Base-by-base conservation (phyloP, 1,284 basidiomycete species). In the Cryptococcus jaspeensis region DNA sequence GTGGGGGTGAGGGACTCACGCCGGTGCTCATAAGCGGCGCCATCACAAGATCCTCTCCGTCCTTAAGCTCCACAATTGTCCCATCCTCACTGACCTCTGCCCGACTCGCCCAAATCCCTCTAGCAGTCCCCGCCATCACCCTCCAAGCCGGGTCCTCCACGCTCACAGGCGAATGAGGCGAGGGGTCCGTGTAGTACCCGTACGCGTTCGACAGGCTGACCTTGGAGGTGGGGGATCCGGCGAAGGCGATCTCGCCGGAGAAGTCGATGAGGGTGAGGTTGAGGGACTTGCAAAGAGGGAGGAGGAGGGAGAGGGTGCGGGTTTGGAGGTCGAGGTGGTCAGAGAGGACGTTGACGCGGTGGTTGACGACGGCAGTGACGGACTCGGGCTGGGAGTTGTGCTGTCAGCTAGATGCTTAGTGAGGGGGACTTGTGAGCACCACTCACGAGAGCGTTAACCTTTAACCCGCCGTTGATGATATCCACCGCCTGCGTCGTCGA, bases 381-480 rank as follows among this genome's bases (percentile, higher is more conserved):
- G 55, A 50, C 56, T 74, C 72, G 32, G 72, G 72, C 52, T 64
- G 38, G 28, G 40, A n/a, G 40, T 9, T n/a, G 36, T 8, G 12
- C 18, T 38, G 32, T 48, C n/a, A 45, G 35, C 39, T 35, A 16
- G 50, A 39, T 2, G 20, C 42, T 37, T 28, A 18, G 39, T 9
- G n/a, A 28, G 15, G 6, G 18, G 41, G 16, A 32, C 16, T 22
- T 23, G 22, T 7, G 23, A n/a, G 5, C 9, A 16, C n/a, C 65
- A 20, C 61, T 61, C 22, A 73, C 73, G 23, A 79, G 62, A 18
- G 78, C 78, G 55, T 79, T 79, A 50, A 75, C 66, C 67, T 79
- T 78, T 51, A 78, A 69, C 23, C 78, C 76, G 38, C 75, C 78
- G 20, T 60, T 53, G 64, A 76, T 74, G 22, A 77, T 64, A 56